Percentiles rank a stretch among this genome's conserved stretches.
phyloP scores from a whole-genome alignment of 2,329 filamentous ascomycete species.

The Graphiopsis chlorocephala region DNA sequence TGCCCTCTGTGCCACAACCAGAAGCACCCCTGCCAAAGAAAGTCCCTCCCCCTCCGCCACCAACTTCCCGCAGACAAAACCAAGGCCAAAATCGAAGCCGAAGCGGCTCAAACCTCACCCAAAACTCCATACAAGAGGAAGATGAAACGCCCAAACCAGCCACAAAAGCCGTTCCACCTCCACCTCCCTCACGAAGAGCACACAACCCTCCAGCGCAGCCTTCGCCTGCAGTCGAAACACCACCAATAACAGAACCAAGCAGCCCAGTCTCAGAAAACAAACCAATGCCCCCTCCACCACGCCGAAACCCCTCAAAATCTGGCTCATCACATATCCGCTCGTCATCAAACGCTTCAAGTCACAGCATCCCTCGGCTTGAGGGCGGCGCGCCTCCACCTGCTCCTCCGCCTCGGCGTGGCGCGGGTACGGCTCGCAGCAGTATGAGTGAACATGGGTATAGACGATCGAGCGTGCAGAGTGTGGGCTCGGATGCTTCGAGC shows the following conservation, averaged over 20 bases:
- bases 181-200: constrained; percentile 30
- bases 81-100: neutral
- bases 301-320: constrained; percentile 26
- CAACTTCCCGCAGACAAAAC: constrained; percentile 16
- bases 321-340: constrained; percentile 20
- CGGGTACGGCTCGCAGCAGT: constrained; percentile 24
- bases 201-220: constrained; percentile 8
- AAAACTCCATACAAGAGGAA: constrained; percentile 16
- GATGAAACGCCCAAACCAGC: constrained; percentile 12
- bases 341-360: constrained; percentile 21
- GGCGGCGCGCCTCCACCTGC: constrained; percentile 26
- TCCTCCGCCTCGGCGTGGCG: constrained; percentile 29
- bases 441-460: constrained; percentile 20
- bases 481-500: constrained; percentile 18
- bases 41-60: constrained; percentile 53
- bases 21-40: constrained; percentile 36
- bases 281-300: constrained; percentile 29
- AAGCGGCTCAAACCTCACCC: constrained; percentile 17
- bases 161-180: constrained; percentile 27
- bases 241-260: constrained; percentile 10
- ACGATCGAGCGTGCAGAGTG: constrained; percentile 12
- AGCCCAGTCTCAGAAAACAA: constrained; percentile 13
- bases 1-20: neutral
- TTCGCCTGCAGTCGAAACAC: constrained; percentile 16
- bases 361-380: constrained; percentile 22